These are phyloP conservation scores for Benincasa hispida DNA, from an alignment of 306 rosid genomes.

Conservation along the genomic window DNA sequence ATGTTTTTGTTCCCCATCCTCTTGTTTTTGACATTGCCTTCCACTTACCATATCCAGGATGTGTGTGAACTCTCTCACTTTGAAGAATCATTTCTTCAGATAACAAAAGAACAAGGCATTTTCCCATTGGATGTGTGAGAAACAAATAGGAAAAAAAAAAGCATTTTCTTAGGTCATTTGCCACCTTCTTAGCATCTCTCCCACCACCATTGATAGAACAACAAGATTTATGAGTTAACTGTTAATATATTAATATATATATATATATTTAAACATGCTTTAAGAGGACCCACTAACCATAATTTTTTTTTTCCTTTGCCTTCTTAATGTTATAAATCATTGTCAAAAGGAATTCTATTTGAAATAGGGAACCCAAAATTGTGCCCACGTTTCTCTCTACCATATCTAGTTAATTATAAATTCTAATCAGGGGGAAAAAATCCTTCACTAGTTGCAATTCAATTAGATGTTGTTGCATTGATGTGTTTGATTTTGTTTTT, in stretches of 20 bases:
- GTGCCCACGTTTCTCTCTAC: background rate
- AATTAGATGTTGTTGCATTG: background rate
- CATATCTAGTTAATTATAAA: background rate
- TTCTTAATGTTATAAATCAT: background rate
- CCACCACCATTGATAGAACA: constrained; percentile 11
- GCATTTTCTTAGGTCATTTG: constrained; percentile 5
- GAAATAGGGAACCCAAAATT: background rate
- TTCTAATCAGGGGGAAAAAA: background rate
- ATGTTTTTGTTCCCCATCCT: background rate
- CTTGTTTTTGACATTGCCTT: background rate
- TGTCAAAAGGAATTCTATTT: background rate
- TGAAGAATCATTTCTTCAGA: background rate
- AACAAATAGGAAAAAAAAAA: background rate
- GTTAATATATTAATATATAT: background rate
- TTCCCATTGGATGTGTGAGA: background rate
- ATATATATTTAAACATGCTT: background rate
- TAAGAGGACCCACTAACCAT: background rate
- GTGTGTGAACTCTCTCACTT: background rate
- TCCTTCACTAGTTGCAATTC: background rate
- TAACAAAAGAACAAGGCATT: background rate
- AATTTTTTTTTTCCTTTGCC: background rate
- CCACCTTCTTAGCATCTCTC: background rate
- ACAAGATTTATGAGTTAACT: background rate
- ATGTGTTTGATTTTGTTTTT: too few species aligned
- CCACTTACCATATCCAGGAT: background rate